Conservation (phyloP, 2,329 filamentous ascomycete genomes). For the Colletotrichum liriopes region DNA sequence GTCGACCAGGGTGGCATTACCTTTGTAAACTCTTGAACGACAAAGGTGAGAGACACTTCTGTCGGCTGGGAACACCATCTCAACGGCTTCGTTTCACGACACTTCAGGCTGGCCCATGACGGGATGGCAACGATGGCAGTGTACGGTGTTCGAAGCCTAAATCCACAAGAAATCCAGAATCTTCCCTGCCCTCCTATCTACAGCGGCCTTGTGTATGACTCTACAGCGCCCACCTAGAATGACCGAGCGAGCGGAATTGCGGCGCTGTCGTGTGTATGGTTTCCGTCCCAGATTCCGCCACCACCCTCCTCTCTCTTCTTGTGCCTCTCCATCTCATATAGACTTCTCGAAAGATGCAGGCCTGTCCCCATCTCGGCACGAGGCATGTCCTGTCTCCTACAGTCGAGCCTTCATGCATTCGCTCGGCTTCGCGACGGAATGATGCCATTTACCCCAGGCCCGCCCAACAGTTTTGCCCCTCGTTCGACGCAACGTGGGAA, state of each 20-base stretch:
- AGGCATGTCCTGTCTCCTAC: conserved; percentile 2
- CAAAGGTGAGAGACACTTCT: not conserved
- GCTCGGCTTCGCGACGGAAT: conserved; percentile 9
- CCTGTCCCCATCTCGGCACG: conserved; percentile 2
- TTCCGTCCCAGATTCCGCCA: conserved; percentile 14
- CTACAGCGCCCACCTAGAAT: conserved; percentile 4
- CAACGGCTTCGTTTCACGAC: conserved; percentile 13
- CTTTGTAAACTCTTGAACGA: not conserved
- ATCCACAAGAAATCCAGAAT: not conserved
- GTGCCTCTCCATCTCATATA: not conserved
- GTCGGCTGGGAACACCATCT: conserved; percentile 1
- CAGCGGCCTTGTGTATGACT: conserved; percentile 23
- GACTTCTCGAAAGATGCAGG: conserved; percentile 17
- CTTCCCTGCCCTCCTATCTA: not conserved
- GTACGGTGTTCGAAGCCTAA: conserved; percentile 13
- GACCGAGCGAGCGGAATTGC: conserved; percentile 17
- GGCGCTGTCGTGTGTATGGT: conserved; percentile 17
- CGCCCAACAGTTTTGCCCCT: not conserved
- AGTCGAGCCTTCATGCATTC: not conserved
- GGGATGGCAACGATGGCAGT: conserved; percentile 10
- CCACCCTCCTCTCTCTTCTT: not conserved
- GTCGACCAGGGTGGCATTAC: conserved; percentile 6
- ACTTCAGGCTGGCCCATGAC: conserved; percentile 12
- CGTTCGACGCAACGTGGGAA: not conserved
- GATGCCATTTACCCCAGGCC: not conserved